Conservation (phyloP, 169 alveolate genomes). For the Eimeria acervulina region DNA sequence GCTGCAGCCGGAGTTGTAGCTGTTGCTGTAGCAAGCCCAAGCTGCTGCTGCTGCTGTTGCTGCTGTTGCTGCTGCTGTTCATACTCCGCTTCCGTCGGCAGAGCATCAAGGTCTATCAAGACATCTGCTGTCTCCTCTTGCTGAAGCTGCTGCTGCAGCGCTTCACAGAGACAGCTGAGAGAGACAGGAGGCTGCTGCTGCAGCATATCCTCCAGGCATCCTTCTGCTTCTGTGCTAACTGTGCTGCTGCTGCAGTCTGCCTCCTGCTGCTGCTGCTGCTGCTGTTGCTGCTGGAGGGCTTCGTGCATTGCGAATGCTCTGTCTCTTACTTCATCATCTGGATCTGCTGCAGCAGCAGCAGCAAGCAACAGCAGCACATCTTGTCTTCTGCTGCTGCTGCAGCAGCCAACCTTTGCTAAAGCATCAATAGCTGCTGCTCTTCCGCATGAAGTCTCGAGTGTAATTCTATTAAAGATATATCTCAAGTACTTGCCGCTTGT, state of each 20-base stretch:
- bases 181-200: constrained; percentile 51
- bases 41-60: constrained; percentile 49
- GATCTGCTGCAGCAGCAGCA: constrained; percentile 6
- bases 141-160: constrained; percentile 47
- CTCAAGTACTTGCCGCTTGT: constrained; percentile 96
- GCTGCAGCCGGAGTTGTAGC: not conserved
- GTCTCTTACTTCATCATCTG: constrained; percentile 47
- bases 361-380: not conserved
- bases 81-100: not conserved
- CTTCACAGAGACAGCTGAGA: not conserved
- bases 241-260: constrained; percentile 11
- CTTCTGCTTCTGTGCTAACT: constrained; percentile 6
- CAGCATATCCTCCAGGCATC: not conserved
- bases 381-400: not conserved
- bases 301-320: constrained; percentile 24
- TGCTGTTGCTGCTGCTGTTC: constrained; percentile 54
- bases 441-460: constrained; percentile 97
- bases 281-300: constrained; percentile 57
- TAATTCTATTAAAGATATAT: constrained; percentile 97
- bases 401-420: not conserved
- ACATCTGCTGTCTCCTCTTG: constrained; percentile 43
- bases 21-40: no score
- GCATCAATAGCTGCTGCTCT: constrained; percentile 14
- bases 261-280: constrained; percentile 22
- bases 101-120: not conserved